Evolutionary conservation across 2,329 filamentous ascomycete species (phyloP).

Genomic region (Tolypocladium amazonense): DNA sequence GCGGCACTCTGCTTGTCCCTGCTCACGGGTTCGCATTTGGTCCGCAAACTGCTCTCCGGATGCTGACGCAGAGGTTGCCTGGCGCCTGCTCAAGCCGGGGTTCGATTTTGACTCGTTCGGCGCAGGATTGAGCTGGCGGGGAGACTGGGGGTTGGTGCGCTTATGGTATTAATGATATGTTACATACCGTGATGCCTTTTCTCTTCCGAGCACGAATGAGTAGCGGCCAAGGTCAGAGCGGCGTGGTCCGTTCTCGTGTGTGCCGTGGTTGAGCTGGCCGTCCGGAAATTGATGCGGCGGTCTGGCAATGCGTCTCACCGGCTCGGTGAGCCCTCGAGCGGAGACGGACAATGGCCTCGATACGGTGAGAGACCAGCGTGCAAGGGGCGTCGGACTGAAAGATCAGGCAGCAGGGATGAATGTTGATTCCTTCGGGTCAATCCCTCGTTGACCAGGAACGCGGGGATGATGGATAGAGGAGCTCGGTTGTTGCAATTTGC

Average conservation of each 20-base stretch:
- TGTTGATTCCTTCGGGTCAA: neutral
- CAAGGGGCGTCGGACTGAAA: neutral
- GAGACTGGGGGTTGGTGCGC: neutral
- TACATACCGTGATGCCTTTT: neutral
- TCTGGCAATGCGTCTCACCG: neutral
- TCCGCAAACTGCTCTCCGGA: neutral
- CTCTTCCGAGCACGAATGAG: neutral
- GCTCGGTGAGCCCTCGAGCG: neutral
- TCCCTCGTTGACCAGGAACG: neutral
- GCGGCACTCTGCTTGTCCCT: neutral
- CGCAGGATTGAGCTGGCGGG: neutral
- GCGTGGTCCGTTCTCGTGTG: neutral
- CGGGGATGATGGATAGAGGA: neutral
- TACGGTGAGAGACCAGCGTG: neutral
- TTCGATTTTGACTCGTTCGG: neutral
- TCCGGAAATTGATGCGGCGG: neutral
- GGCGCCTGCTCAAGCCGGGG: neutral
- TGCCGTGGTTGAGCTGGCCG: neutral
- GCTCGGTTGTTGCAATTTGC: neutral
- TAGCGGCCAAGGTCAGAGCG: neutral
- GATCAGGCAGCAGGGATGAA: neutral
- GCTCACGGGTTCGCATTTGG: neutral
- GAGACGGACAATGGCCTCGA: neutral
- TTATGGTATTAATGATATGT: neutral
- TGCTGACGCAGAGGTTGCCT: neutral